A percentile compares a stretch with the other conserved stretches of the same genome.
Evolutionary conservation across 2,329 filamentous ascomycete species (phyloP).

Genomic region (Gnomoniopsis smithogilvyi): DNA sequence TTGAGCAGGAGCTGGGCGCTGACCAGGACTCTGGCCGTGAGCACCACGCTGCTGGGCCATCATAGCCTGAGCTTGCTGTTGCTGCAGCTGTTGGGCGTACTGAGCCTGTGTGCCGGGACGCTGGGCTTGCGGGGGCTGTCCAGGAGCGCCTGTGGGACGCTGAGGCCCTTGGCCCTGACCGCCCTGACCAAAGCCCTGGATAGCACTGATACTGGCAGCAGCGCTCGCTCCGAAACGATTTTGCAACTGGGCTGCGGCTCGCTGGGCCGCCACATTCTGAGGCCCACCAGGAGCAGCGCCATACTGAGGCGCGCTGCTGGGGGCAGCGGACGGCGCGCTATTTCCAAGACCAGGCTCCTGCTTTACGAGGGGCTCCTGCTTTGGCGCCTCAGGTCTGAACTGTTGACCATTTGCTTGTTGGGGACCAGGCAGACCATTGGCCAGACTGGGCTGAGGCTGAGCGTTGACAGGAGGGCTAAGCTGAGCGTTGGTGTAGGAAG

Average conservation of each 20-base stretch:
- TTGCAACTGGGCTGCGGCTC: conserved; percentile 56
- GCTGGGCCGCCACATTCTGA: conserved; percentile 42
- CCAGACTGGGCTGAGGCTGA: conserved; percentile 24
- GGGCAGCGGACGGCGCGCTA: conserved; percentile 26
- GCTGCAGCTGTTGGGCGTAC: conserved; percentile 31
- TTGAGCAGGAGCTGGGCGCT: conserved; percentile 24
- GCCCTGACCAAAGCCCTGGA: conserved; percentile 43
- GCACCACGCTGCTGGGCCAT: conserved; percentile 22
- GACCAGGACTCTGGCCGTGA: neutral
- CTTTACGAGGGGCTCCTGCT: conserved; percentile 46
- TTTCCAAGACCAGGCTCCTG: conserved; percentile 42
- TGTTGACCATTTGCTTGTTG: conserved; percentile 28
- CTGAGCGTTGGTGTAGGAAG: conserved; percentile 31
- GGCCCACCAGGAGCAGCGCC: neutral
- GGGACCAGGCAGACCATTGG: conserved; percentile 27
- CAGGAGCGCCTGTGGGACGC: conserved; percentile 19
- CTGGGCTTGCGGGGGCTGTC: conserved; percentile 19
- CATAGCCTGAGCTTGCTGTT: conserved; percentile 21
- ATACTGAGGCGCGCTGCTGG: conserved; percentile 25
- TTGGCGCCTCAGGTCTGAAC: conserved; percentile 52
- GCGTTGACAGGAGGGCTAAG: conserved; percentile 31
- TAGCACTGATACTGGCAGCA: conserved; percentile 63
- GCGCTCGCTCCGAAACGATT: conserved; percentile 61
- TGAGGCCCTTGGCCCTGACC: conserved; percentile 25
- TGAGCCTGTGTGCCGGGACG: conserved; percentile 21